Conservation (phyloP, 805 yeast species). For the Yarrowia sp. region DNA sequence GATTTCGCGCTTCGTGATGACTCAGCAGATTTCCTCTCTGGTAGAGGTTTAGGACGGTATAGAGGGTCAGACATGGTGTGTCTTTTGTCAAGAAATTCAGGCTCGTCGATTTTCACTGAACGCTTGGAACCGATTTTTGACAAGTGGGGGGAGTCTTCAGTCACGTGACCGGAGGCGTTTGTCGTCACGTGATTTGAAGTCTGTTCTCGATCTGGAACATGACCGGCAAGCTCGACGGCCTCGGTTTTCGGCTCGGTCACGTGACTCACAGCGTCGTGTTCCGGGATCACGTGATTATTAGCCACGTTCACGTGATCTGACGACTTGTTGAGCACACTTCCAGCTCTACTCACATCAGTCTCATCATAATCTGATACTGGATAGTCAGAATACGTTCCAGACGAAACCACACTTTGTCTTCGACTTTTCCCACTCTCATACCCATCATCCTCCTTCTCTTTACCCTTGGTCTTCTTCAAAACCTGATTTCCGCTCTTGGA, state of each 20-base stretch:
- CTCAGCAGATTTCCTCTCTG: neutral
- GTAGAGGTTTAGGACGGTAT: neutral
- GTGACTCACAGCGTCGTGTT: no score
- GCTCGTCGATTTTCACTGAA: constrained; percentile 8
- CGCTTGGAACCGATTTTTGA: neutral
- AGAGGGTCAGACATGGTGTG: neutral
- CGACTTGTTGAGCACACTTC: no score
- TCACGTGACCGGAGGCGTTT: no score
- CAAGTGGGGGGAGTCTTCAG: no score
- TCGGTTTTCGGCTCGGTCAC: no score
- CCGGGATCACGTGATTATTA: no score
- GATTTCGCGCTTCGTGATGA: neutral
- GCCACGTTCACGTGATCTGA: no score
- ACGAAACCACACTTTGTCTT: neutral
- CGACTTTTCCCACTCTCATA: neutral
- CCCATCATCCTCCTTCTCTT: neutral
- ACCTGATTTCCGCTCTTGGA: neutral
- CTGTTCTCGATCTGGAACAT: no score
- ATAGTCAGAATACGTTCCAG: neutral
- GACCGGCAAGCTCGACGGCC: no score
- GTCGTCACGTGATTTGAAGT: no score
- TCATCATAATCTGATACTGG: neutral
- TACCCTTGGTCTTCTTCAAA: neutral
- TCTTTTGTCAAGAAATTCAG: neutral
- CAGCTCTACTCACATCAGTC: neutral